Percentiles rank a stretch among this genome's conserved stretches.
phyloP scores from a whole-genome alignment of 208 protist species.

The Novymonas esmeraldas region DNA sequence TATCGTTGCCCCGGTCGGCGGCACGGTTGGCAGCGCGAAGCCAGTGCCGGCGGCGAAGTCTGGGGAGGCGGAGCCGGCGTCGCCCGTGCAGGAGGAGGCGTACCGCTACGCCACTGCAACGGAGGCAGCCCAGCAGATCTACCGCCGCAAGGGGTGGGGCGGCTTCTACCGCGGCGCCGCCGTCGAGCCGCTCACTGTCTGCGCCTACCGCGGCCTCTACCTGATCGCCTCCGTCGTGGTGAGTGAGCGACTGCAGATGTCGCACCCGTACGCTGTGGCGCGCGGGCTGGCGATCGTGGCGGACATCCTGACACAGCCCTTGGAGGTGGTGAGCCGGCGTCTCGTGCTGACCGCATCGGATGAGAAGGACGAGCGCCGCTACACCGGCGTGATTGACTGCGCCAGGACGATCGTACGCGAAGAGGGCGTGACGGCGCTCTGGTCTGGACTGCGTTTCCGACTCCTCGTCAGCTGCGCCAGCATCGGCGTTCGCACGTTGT shows the following conservation, averaged over 20 bases:
- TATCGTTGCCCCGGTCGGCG: slow-evolving; percentile 46
- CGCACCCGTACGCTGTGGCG: slow-evolving; percentile 59
- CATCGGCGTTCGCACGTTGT: slow-evolving; percentile 28
- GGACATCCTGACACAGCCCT: slow-evolving; percentile 65
- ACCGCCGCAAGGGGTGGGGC: slow-evolving; percentile 53
- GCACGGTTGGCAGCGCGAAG: not conserved
- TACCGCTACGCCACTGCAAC: slow-evolving; percentile 73
- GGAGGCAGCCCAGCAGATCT: slow-evolving; percentile 58
- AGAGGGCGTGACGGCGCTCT: slow-evolving; percentile 79
- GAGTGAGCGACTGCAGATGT: slow-evolving; percentile 35
- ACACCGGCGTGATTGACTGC: slow-evolving; percentile 67
- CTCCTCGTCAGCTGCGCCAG: slow-evolving; percentile 39
- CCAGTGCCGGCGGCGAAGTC: slow-evolving; percentile 1
- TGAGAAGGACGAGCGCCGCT: slow-evolving; percentile 39
- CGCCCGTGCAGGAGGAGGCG: slow-evolving; percentile 27
- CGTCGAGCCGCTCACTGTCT: slow-evolving; percentile 66
- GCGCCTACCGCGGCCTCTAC: slow-evolving; percentile 73
- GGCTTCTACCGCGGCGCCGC: slow-evolving; percentile 71
- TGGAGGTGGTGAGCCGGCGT: slow-evolving; percentile 83
- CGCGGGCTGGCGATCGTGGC: slow-evolving; percentile 61
- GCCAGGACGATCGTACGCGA: slow-evolving; percentile 64
- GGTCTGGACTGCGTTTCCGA: slow-evolving; percentile 59
- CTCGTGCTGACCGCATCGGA: slow-evolving; percentile 73
- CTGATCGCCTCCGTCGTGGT: slow-evolving; percentile 36
- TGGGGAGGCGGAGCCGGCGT: not conserved